phyloP scores from a whole-genome alignment of 148 eudicot genomes.

The Polygonum aviculare region DNA sequence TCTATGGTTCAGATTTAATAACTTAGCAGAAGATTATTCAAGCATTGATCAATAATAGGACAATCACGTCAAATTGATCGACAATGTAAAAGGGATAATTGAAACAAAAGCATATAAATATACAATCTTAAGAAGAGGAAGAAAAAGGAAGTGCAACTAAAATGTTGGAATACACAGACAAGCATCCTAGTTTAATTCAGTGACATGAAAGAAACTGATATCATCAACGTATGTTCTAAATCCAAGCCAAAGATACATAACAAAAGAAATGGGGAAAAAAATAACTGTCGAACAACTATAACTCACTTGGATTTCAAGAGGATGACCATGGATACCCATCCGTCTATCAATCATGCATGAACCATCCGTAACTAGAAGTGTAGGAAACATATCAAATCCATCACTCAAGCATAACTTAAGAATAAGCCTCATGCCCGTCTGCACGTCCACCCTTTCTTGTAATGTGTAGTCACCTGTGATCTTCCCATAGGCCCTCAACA shows the following conservation, averaged over 20 bases:
- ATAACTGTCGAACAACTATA: neutral
- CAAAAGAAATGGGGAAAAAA: neutral
- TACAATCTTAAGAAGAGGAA: neutral
- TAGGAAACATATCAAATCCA: slow-evolving; percentile 93
- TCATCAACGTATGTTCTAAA: neutral
- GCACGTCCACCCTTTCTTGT: slow-evolving; percentile 84
- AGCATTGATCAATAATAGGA: neutral
- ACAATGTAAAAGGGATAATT: neutral
- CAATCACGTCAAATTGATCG: neutral
- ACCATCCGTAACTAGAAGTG: slow-evolving; percentile 87
- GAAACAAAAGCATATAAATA: neutral
- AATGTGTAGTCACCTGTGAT: slow-evolving; percentile 66
- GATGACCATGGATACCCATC: slow-evolving; percentile 95
- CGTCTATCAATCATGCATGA: slow-evolving; percentile 97
- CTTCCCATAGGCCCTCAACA: slow-evolving; percentile 83
- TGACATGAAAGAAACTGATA: neutral
- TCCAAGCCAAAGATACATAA: neutral
- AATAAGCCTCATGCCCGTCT: slow-evolving; percentile 69
- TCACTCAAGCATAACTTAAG: slow-evolving; percentile 68
- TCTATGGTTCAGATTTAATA: neutral
- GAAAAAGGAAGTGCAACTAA: neutral
- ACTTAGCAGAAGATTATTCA: neutral
- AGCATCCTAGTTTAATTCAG: neutral
- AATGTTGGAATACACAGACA: neutral
- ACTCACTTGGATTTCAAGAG: slow-evolving; percentile 92